These are phyloP conservation scores for Torulaspora globosa DNA, from an alignment of 1,139 yeast genomes.

Conservation along the genomic window DNA sequence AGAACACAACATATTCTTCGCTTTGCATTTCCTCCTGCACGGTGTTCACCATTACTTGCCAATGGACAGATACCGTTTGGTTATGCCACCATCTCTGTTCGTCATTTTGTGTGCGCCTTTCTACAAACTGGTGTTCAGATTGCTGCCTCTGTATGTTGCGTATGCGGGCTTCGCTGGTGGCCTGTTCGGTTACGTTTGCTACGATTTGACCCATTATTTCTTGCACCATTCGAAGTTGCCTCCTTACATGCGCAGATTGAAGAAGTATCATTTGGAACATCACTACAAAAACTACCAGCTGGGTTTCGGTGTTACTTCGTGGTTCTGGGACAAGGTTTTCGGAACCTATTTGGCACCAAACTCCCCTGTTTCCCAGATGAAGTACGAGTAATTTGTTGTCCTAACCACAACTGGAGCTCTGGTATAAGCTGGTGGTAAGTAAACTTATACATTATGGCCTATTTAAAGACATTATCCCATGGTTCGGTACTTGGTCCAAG, in stretches of 20 bases:
- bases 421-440: not conserved
- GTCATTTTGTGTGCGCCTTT: constrained; percentile 54
- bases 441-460: constrained; percentile 1
- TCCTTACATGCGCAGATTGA: constrained; percentile 64
- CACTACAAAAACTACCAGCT: constrained; percentile 94
- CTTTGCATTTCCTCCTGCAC: constrained; percentile 84
- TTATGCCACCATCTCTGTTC: constrained; percentile 91
- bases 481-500: not conserved
- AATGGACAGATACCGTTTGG: constrained; percentile 90
- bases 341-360: constrained; percentile 54
- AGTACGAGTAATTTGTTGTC: constrained; percentile 26
- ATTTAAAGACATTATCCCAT: not conserved
- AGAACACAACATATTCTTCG: constrained; percentile 65
- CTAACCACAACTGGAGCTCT: not conserved
- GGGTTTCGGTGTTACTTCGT: constrained; percentile 93
- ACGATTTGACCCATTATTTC: constrained; percentile 86
- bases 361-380: constrained; percentile 37
- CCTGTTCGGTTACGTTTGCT: constrained; percentile 82
- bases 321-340: constrained; percentile 90
- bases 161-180: constrained; percentile 88
- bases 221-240: constrained; percentile 87
- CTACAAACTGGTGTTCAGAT: constrained; percentile 53
- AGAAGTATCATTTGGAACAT: constrained; percentile 91
- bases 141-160: constrained; percentile 58
- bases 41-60: constrained; percentile 98